Evolutionary conservation across 1,139 yeast species (phyloP), one percentile per base, ranked within the genome.

Genomic region (Magnusiomyces clavatus): DNA sequence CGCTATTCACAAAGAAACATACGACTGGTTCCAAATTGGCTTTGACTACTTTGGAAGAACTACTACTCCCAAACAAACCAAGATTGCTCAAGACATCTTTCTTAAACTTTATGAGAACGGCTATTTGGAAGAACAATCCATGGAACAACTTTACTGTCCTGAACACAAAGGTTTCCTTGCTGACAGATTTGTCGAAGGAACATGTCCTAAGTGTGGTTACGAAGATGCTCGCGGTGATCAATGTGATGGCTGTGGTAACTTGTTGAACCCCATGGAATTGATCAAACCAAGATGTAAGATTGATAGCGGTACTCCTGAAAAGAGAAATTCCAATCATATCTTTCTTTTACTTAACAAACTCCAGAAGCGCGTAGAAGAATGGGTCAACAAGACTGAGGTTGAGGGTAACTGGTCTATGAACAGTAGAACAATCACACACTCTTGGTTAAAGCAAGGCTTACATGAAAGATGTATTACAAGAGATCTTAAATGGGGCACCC

Each of bases 181-280:
- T 51, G 99, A 92, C 68, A 78, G 99, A 70, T 92, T 82, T 65
- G 98, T 92, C 41, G 97, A 94, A 73, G 99, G 99, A 60, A 87
- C 83, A 50, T 92, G 99, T 74, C 98, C 98, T 56, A 84, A 84
- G 69, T 92, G 99, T 75, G 78, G 76, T 45, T 92, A 89, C 65
- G 95, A 86, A 58, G 98, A 92, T 68, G 99, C 99, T 40, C 82
- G 98, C 69, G 99, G 99, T 61, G 99, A 92, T 69, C 99, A 92
- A 74, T 92, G 99, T 78, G 99, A 92, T 69, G 85, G 84, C 64
- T 92, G 99, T 76, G 99, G 98, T 57, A 72, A 75, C 55, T 76
- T 92, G 59, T 77, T 94, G 61, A 88, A 90, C 67, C 96, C 98
- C 48, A 84, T 89, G 66, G 97, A 92, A 69, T 80, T 92, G 66